Base-by-base conservation (phyloP, 1,284 basidiomycete genomes). In the Trichosporon asahii region DNA sequence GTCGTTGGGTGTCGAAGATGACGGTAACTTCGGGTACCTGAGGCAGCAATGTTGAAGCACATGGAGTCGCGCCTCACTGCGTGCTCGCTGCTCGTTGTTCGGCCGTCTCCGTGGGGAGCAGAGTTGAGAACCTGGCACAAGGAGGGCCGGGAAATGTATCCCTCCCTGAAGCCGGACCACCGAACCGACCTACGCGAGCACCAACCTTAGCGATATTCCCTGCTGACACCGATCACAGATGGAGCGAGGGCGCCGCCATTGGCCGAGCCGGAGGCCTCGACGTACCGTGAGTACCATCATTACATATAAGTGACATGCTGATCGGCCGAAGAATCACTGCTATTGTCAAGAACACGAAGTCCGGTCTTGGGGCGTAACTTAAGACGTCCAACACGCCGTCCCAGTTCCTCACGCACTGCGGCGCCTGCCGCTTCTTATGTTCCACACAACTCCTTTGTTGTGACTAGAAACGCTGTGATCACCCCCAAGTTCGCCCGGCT, bases 321-420 rank as follows among this genome's bases (percentile, higher is more conserved):
- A 64, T 71, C 69, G 72, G 71, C 72, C 69, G 72, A 72, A 84
- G 83, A 1, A 83, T 85, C 70, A 76, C 84, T 55, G 84, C 84
- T 0, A 79, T 84, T 14, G 83, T 85, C 46, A 85, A 85, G 74
- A 82, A 83, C 68, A 83, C 82, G n/a, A 84, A 84, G 76, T 77
- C 73, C 25, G 83, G 83, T 61, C 74, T 84, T 0, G 83, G 83
- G n/a, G 78, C 80, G 6, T 81, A 71, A 71, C 27, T 44, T 14
- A 7, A 33, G 40, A 44, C 40, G 4, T 44, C 40, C 40, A 18
- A 44, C 40, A 44, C 12, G 5, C 6, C 40, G 4, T 18, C 37
- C 37, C 4, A 4, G 11, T 8, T 12, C 3, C 12, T 14, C 37
- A 18, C 37, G 15, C 11, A 40, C 12, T 18, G 37, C 37, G 37